phyloP scores from a whole-genome alignment of 768 basidiomycete species.

The Agaricus subrufescens region DNA sequence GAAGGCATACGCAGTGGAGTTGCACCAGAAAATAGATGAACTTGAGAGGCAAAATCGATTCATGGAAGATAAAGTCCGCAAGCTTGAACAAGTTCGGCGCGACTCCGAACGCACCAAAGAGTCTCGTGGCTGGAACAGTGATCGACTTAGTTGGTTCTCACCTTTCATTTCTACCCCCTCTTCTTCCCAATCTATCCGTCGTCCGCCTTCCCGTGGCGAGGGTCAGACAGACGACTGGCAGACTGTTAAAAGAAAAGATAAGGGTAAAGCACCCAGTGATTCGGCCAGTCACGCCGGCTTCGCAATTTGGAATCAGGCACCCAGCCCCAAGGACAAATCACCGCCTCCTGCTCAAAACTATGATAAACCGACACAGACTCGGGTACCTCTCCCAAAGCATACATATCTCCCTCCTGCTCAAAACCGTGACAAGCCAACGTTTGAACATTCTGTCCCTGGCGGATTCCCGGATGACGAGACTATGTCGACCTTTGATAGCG shows the following conservation, averaged over 20 bases:
- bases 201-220: not conserved
- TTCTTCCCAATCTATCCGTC: not conserved
- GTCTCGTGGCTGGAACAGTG: not conserved
- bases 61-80: constrained; percentile 3
- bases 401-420: not conserved
- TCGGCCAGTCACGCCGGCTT: not conserved
- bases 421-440: not conserved
- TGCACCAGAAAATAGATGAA: constrained; percentile 2
- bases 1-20: not conserved
- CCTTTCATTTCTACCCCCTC: not conserved
- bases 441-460: not conserved
- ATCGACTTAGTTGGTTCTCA: not conserved
- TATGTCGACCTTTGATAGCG: not conserved
- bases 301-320: not conserved
- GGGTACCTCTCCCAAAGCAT: not conserved
- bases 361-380: not conserved
- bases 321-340: not conserved
- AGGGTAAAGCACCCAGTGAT: not conserved
- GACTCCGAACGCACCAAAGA: constrained; percentile 3
- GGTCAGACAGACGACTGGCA: constrained; percentile 3
- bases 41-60: constrained; percentile 5
- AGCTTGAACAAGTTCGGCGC: constrained; percentile 3
- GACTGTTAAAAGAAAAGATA: constrained; percentile 2
- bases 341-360: not conserved
- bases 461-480: not conserved